A percentile compares a stretch with the other conserved stretches of the same genome.
Conservation (phyloP, 164 flowering plant species). For the Annona squamosa region DNA sequence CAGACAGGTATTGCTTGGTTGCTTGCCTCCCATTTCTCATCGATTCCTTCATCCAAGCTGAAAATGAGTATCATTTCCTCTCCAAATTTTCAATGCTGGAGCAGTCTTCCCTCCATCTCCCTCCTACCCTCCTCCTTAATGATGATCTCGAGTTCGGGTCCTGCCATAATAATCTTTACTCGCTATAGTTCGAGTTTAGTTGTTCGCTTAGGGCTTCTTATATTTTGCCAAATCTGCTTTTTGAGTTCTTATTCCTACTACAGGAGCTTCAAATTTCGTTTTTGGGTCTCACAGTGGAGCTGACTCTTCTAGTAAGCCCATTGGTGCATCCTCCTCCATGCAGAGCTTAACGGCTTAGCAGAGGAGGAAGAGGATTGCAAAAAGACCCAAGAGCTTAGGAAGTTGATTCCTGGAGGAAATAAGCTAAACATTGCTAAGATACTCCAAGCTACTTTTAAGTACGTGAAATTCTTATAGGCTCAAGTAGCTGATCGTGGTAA, state of each 20-base stretch:
- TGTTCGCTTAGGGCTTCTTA: neutral
- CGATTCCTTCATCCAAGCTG: constrained; percentile 4
- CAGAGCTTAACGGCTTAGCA: constrained; percentile 82
- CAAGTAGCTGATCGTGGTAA: constrained; percentile 47
- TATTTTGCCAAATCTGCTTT: neutral
- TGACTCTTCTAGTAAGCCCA: constrained; percentile 3
- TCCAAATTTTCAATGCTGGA: neutral
- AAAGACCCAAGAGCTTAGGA: constrained; percentile 83
- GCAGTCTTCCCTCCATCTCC: neutral
- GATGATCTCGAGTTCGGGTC: constrained; percentile 6
- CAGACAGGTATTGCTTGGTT: neutral
- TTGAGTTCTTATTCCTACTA: neutral
- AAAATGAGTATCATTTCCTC: constrained; percentile 1
- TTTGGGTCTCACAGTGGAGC: neutral
- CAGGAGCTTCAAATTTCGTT: constrained; percentile 2
- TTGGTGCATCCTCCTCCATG: constrained; percentile 27
- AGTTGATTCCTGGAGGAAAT: constrained; percentile 73
- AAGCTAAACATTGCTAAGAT: constrained; percentile 89
- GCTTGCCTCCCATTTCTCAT: neutral
- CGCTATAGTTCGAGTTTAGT: neutral
- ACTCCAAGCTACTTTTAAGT: constrained; percentile 70
- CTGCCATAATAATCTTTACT: neutral
- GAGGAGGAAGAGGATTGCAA: constrained; percentile 80
- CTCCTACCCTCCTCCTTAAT: constrained; percentile 1
- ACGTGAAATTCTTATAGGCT: constrained; percentile 68